Conservation (phyloP, 495 filamentous ascomycete species). For the Trichocladium uniseriatum region DNA sequence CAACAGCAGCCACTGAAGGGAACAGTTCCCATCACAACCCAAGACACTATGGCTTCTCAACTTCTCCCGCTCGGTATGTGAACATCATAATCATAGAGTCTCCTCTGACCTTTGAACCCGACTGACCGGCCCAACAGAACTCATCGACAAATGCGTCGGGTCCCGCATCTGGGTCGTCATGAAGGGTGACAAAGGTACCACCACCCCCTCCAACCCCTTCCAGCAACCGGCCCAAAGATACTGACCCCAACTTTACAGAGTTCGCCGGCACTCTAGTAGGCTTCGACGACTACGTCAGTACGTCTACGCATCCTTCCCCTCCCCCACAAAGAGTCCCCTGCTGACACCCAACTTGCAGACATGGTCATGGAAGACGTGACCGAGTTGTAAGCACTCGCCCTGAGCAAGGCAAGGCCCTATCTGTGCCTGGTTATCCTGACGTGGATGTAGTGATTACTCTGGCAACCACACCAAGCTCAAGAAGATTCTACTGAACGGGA, state of each 20-base stretch:
- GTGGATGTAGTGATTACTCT: slow-evolving; percentile 63
- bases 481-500: slow-evolving; percentile 95
- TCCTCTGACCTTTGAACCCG: not conserved
- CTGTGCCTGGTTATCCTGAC: not conserved
- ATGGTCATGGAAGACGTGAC: slow-evolving; percentile 98
- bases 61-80: slow-evolving; percentile 63
- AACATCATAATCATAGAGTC: not conserved
- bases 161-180: slow-evolving; percentile 98
- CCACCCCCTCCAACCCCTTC: not conserved
- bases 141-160: slow-evolving; percentile 98
- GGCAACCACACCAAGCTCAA: slow-evolving; percentile 77
- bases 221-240: not conserved
- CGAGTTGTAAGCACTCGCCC: slow-evolving; percentile 63
- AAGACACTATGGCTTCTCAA: slow-evolving; percentile 60
- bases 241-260: slow-evolving; percentile 46
- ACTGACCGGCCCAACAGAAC: slow-evolving; percentile 48
- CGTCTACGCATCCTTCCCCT: slow-evolving; percentile 33
- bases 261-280: slow-evolving; percentile 89
- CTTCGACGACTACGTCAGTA: slow-evolving; percentile 99
- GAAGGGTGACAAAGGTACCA: slow-evolving; percentile 93
- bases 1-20: not conserved
- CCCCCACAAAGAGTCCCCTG: not conserved
- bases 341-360: slow-evolving; percentile 43
- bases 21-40: not conserved
- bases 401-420: no score